Evolutionary conservation across 345 rosid species (phyloP), one percentile per base, ranked within the genome.

Genomic region (Corchorus capsularis): DNA sequence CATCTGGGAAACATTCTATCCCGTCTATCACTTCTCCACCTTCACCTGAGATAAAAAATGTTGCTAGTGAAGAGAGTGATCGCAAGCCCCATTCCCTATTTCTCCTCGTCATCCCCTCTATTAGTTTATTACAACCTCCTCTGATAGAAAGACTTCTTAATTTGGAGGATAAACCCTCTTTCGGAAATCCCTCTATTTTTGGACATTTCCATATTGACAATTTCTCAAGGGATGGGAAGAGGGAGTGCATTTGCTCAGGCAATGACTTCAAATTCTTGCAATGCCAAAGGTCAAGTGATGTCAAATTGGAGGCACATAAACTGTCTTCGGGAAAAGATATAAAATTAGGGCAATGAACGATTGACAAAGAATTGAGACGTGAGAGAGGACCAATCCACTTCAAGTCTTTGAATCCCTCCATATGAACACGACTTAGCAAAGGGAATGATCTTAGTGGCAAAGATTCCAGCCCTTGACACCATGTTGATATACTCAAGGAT

Each of bases 361-460:
- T 32, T 0, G 8, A 0, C 59, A 69, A 8, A 69, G 2, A 7
- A 15, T 49, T 32, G 45, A 50, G 72, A 69, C 20, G 5, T 9
- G 45, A 4, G 6, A 69, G 72, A 69, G 16, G 45, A 27, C 27
- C 27, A 27, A 27, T 27, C 27, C 27, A 27, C 27, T 27, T 49
- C 27, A 69, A 50, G 43, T 5, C 43, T 15, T 68, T 8, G 6
- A 4, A 9, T 43, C 50, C 8, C 1, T 6, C 39, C 56, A 32
- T 27, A 0, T 4, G 6, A 3, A 69, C 13, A 68, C 10, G 6
- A 27, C 27, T 69, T 50, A 69, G 59, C 16, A 14, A 27, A 49
- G 72, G 72, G 4, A 68, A 27, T 7, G 72, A 68, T 8, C 22
- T 57, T 50, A 27, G 32, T 68, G 59, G 59, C 14, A 69, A 69